Evolutionary conservation across 768 basidiomycete species (phyloP), one percentile per base, ranked within the genome.

Genomic region (Trametes elegans): DNA sequence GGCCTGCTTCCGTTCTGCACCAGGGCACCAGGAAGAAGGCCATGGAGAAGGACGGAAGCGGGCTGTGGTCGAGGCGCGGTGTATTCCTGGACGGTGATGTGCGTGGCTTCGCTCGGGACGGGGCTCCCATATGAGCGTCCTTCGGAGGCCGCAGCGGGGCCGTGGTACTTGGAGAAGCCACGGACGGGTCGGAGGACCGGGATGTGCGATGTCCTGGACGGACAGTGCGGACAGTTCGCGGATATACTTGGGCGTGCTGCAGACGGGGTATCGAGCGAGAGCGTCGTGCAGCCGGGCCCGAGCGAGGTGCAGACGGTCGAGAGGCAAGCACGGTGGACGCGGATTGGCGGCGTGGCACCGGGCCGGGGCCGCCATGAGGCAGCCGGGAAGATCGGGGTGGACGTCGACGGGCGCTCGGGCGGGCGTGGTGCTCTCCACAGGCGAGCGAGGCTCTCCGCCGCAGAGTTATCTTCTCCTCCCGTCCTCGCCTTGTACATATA

Each of bases 401-500:
- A 7, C 41, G 9, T 38, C n/a, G n/a, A n/a, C n/a, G 42, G 51
- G 51, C 51, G 51, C 51, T 29, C 45, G 24, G 5, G 11, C 8
- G 34, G 32, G 31, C 32, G 32, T 34, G 51, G 32, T 42, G 21
- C 44, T 49, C 46, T 53, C 43, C 63, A 59, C 52, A 49, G n/a
- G 41, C 50, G 19, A 26, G 36, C 49, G 49, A 31, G 29, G 38
- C n/a, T 16, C 39, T 42, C 29, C 18, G 41, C 51, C 3, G 5
- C 29, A 21, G 19, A 21, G 7, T 13, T 13, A 31, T 21, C 10
- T 16, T 44, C 51, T 36, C 51, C 28, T 14, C 10, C 34, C 28
- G 9, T 35, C 26, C 35, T 58, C 60, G 49, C 56, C 51, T 51
- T 56, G 54, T 56, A 50, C 48, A 57, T 62, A 47, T 44, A 62